Conservation (phyloP, 2,329 filamentous ascomycete species). For the Colletotrichum sp. region DNA sequence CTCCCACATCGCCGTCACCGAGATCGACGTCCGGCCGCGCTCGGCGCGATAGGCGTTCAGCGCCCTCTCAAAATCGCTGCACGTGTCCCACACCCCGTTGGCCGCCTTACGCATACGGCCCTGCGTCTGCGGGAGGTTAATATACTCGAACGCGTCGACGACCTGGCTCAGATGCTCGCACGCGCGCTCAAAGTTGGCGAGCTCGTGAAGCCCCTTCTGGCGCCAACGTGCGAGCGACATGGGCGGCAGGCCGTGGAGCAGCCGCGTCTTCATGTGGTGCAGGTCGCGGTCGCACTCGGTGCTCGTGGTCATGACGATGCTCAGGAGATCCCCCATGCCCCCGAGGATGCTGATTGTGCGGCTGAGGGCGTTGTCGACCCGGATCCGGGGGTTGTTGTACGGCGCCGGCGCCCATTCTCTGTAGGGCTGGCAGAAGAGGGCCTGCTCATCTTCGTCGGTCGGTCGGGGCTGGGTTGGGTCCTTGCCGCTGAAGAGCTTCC, state of each 20-base stretch:
- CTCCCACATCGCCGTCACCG: conserved; percentile 2
- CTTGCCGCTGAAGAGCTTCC: background rate
- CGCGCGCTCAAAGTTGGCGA: background rate
- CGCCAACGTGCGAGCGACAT: background rate
- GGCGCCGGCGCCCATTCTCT: conserved; percentile 1
- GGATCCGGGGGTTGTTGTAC: background rate
- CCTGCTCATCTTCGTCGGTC: background rate
- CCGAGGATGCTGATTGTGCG: background rate
- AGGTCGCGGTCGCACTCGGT: conserved; percentile 1
- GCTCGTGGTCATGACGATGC: background rate
- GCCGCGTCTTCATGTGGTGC: background rate
- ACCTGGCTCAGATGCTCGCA: background rate
- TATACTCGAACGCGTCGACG: conserved; percentile 3
- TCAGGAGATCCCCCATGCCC: background rate
- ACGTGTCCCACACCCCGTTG: background rate
- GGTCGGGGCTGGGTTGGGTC: background rate
- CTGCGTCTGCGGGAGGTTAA: background rate
- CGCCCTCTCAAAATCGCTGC: background rate
- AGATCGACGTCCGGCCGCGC: background rate
- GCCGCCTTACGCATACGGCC: background rate
- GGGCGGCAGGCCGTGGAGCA: background rate
- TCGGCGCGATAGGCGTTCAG: background rate
- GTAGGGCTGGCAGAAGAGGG: background rate
- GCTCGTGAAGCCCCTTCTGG: background rate
- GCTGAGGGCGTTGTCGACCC: background rate